phyloP scores from a whole-genome alignment of 2,329 filamentous ascomycete genomes.

The Clarireedia homoeocarpa region DNA sequence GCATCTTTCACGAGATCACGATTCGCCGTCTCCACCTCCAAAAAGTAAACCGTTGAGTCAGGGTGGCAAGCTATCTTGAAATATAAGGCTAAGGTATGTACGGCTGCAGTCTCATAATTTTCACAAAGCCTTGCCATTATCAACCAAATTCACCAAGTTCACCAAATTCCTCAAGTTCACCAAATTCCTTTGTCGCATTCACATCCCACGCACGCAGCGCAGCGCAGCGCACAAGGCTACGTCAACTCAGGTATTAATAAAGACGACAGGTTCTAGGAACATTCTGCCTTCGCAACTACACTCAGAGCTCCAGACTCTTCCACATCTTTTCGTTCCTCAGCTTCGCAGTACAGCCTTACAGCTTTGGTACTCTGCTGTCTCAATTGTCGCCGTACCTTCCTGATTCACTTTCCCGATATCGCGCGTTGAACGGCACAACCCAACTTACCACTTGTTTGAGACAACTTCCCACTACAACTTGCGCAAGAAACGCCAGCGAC shows the following conservation, averaged over 20 bases:
- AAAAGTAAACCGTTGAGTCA: neutral
- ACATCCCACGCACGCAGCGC: neutral
- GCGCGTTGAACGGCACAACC: neutral
- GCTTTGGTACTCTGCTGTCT: neutral
- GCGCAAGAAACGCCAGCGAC: too few species aligned
- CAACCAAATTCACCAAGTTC: neutral
- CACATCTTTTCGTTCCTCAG: neutral
- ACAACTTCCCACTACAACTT: too few species aligned
- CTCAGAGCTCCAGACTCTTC: neutral
- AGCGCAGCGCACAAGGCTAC: neutral
- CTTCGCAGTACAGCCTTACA: neutral
- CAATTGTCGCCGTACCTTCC: neutral
- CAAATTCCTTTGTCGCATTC: slow-evolving; percentile 2
- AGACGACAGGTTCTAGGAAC: neutral
- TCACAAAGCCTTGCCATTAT: neutral
- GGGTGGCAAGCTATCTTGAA: neutral
- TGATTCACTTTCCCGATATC: neutral
- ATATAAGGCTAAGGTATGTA: too few species aligned
- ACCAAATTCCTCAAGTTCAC: too few species aligned
- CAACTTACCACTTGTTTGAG: too few species aligned
- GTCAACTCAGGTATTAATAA: neutral
- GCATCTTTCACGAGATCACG: neutral
- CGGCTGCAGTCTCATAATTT: too few species aligned
- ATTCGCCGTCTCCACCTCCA: neutral
- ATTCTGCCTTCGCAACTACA: neutral